These are phyloP conservation scores for Sporisorium iseilematis-ciliati DNA, from an alignment of 1,284 basidiomycete species.

Conservation along the genomic window DNA sequence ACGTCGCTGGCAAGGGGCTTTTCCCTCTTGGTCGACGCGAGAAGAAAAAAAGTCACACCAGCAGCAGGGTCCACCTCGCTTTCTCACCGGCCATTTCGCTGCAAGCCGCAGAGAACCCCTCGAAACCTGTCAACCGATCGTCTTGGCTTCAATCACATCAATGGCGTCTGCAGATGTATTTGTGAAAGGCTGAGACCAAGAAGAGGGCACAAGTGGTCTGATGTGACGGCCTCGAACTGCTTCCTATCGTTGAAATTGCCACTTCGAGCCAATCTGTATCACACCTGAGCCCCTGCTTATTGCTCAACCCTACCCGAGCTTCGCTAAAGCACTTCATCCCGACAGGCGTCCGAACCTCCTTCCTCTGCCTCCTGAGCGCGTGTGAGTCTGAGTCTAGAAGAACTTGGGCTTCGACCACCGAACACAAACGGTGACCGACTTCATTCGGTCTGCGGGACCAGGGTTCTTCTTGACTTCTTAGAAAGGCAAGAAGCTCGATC, in stretches of 20 bases:
- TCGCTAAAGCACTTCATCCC: slow-evolving; percentile 15
- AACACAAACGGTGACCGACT: not conserved
- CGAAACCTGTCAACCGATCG: no score
- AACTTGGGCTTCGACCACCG: not conserved
- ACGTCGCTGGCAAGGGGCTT: slow-evolving; percentile 27
- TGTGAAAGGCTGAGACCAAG: no score
- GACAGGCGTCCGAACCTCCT: slow-evolving; percentile 4
- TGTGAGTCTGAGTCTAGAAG: slow-evolving; percentile 1
- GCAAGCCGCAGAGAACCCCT: no score
- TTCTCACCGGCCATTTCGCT: no score
- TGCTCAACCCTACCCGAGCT: slow-evolving; percentile 11
- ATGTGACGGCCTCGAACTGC: not conserved
- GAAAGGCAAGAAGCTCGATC: no score
- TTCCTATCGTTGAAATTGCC: not conserved
- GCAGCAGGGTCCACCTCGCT: slow-evolving; percentile 7
- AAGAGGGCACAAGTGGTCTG: not conserved
- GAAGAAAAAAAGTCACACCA: not conserved
- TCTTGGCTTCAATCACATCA: no score
- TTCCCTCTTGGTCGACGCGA: not conserved
- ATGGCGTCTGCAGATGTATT: no score
- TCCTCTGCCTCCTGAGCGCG: slow-evolving; percentile 1
- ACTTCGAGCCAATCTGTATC: not conserved
- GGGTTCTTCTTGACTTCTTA: not conserved
- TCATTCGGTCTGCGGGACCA: not conserved
- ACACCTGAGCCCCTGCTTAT: not conserved